Evolutionary conservation across 495 filamentous ascomycete species (phyloP).

Genomic region (Lasiosphaeria miniovina): DNA sequence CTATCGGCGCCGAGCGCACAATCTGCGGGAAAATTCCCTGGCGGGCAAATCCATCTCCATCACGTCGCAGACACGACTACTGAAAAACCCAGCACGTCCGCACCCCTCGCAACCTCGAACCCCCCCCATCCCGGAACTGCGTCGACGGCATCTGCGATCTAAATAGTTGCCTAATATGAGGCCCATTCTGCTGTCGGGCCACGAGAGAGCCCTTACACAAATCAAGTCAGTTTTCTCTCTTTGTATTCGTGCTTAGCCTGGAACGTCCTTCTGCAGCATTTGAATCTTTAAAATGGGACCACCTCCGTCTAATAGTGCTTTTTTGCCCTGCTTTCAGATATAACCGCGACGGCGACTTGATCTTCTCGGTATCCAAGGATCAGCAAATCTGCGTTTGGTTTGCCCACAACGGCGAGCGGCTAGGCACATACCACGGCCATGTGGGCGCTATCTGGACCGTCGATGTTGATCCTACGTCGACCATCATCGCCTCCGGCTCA

Average conservation of each 20-base stretch:
- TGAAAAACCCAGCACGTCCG: conserved; percentile 14
- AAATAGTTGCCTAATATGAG: conserved; percentile 61
- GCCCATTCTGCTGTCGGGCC: conserved; percentile 90
- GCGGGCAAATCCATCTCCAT: conserved; percentile 20
- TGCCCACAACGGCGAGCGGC: conserved; percentile 87
- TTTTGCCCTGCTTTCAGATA: conserved; percentile 51
- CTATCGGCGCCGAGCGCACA: conserved; percentile 28
- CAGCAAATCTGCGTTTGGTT: conserved; percentile 95
- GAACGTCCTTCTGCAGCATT: not conserved
- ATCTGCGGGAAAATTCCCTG: conserved; percentile 34
- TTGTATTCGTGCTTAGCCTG: not conserved
- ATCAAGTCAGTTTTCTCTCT: conserved; percentile 66
- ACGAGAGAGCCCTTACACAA: conserved; percentile 98
- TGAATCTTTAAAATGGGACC: not conserved
- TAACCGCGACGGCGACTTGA: conserved; percentile 92
- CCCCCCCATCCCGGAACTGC: conserved; percentile 2
- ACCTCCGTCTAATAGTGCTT: conserved; percentile 19
- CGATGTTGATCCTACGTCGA: conserved; percentile 92
- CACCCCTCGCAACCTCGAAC: conserved; percentile 9
- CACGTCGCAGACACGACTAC: conserved; percentile 11
- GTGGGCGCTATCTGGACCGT: conserved; percentile 98
- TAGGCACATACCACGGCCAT: conserved; percentile 95
- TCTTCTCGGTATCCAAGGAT: conserved; percentile 97
- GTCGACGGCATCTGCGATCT: not conserved
- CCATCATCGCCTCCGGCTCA: conserved; percentile 88